A percentile compares a stretch with the other conserved stretches of the same genome.
Conservation (phyloP, 768 basidiomycete species). For the Mycena galericulata region DNA sequence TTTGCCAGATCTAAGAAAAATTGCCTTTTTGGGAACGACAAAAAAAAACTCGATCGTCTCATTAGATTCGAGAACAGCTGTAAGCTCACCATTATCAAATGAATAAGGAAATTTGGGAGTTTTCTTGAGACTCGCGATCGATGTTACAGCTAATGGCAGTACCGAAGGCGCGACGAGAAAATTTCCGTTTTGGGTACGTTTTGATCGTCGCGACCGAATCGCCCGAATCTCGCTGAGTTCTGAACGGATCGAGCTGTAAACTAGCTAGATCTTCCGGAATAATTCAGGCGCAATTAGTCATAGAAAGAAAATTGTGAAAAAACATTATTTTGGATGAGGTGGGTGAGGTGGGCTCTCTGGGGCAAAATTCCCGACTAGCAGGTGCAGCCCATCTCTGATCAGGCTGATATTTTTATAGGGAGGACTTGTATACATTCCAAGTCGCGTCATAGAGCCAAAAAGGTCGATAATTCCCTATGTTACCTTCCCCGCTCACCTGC, state of each 20-base stretch:
- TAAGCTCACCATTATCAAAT: conserved; percentile 21
- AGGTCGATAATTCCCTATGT: too few species aligned
- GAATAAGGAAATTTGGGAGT: conserved; percentile 2
- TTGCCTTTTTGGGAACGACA: too few species aligned
- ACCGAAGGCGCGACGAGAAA: conserved; percentile 8
- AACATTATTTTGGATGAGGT: not conserved
- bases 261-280: not conserved
- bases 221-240: not conserved
- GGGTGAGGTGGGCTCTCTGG: too few species aligned
- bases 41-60: too few species aligned
- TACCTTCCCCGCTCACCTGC: too few species aligned
- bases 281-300: conserved; percentile 1
- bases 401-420: too few species aligned
- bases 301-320: not conserved
- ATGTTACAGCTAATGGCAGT: conserved; percentile 2
- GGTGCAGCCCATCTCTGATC: too few species aligned
- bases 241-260: not conserved
- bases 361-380: too few species aligned
- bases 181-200: not conserved
- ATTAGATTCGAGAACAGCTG: too few species aligned
- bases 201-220: not conserved
- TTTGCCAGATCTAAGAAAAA: too few species aligned
- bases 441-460: too few species aligned
- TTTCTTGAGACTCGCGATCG: conserved; percentile 5
- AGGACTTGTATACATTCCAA: too few species aligned